Conservation (phyloP, 192 early-diverging fungal genomes). For the Coemansia sp. region DNA sequence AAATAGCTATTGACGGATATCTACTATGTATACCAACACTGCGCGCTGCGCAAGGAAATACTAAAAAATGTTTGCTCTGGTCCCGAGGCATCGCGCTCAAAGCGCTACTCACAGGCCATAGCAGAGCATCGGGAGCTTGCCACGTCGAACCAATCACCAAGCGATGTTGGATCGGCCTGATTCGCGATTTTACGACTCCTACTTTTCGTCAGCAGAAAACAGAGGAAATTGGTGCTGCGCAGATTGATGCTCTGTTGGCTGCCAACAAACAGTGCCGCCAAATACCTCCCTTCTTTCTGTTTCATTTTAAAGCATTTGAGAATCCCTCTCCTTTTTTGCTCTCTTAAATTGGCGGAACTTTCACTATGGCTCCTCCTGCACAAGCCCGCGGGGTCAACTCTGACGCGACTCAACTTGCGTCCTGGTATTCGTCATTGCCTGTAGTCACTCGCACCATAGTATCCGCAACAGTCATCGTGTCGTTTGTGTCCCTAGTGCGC, state of each 20-base stretch:
- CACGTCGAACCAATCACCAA: too few relatives aligned
- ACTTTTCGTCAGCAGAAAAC: too few relatives aligned
- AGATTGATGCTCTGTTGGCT: background rate
- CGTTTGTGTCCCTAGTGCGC: slow-evolving; percentile 7
- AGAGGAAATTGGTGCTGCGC: too few relatives aligned
- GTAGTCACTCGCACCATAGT: slow-evolving; percentile 18
- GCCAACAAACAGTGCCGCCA: background rate
- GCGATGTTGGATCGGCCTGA: too few relatives aligned
- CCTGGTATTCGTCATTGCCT: slow-evolving; percentile 20
- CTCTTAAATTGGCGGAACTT: background rate
- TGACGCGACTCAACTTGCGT: slow-evolving; percentile 21
- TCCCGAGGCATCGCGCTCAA: too few relatives aligned
- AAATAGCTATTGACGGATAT: too few relatives aligned
- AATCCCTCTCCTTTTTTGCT: background rate
- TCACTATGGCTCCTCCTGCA: background rate
- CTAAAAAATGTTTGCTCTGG: background rate
- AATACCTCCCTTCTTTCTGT: background rate
- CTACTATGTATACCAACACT: too few relatives aligned
- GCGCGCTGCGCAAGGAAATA: too few relatives aligned
- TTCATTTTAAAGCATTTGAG: too few relatives aligned
- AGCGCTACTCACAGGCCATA: too few relatives aligned
- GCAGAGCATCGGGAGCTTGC: too few relatives aligned
- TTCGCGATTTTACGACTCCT: too few relatives aligned
- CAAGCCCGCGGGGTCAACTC: slow-evolving; percentile 11
- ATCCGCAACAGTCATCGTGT: background rate